Base-by-base conservation (phyloP, 495 filamentous ascomycete genomes). In the Podospora fimiseda region DNA sequence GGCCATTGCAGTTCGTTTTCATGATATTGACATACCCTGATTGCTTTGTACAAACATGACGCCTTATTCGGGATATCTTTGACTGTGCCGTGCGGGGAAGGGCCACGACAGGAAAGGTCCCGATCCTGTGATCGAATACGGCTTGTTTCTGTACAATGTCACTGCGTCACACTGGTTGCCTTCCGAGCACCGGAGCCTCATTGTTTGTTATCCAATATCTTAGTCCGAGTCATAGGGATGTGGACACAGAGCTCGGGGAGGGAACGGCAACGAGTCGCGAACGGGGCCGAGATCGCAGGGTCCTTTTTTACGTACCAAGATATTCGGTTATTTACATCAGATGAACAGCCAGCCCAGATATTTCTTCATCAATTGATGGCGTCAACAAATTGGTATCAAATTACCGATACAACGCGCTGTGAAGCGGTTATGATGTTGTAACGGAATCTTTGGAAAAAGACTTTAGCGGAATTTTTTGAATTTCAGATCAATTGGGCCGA, bases 401-500 rank as follows among this genome's bases (percentile, higher is more conserved):
- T 36, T 18, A 49, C 57, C 57, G 57, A 60, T 30, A 58, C 43
- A 58, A 55, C 46, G 55, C 51, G 51, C 19, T 22, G 47, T 14
- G 45, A 57, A 54, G 50, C 55, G 51, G 24, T 21, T 16, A 47
- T 47, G 14, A 24, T 24, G 8, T 48, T 2, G 36, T 3, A 16
- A 15, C 30, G 39, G 23, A 41, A 44, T 30, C 16, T 3, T 33
- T 52, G 50, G 60, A 55, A 59, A 15, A 22, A 19, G 38, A 41
- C 27, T 56, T 55, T 43, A 41, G 11, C 44, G 44, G 44, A 47
- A 30, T 24, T 33, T 18, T 21, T 23, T 20, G 1, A 47, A 33
- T 23, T n/a, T 16, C 16, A 6, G 8, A 24, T 16, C 56, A 40
- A 60, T 47, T 62, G 59, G 61, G 50, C 64, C 64, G 64, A 9